These are phyloP conservation scores for Solanum bulbocastanum DNA, from an alignment of 257 asterid species.

Conservation along the genomic window DNA sequence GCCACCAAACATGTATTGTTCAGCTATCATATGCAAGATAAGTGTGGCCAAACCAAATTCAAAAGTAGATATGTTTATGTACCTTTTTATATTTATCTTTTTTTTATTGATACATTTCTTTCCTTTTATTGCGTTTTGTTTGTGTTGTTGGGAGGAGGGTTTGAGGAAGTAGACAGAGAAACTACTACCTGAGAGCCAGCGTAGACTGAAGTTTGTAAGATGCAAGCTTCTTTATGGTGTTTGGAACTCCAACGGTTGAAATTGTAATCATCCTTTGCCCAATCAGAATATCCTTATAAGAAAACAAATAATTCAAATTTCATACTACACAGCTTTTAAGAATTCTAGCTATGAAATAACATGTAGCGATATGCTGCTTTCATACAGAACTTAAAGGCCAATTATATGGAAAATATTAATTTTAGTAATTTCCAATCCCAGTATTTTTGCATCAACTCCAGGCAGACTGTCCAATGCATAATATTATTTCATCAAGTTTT, in stretches of 20 bases:
- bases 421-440: not conserved
- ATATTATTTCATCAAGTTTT: not conserved
- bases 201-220: constrained; percentile 93
- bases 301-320: constrained; percentile 2
- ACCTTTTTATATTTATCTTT: not conserved
- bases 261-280: constrained; percentile 99
- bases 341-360: not conserved
- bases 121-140: not conserved
- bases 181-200: constrained; percentile 70
- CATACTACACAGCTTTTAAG: not conserved
- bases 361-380: not conserved
- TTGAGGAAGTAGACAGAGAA: not conserved
- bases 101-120: not conserved
- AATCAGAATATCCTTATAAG: constrained; percentile 65
- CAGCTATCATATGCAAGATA: not conserved
- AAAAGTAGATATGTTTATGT: not conserved
- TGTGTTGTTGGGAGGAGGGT: not conserved
- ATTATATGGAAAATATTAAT: not conserved
- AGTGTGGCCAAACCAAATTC: not conserved
- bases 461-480: not conserved
- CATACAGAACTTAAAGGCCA: not conserved
- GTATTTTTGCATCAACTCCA: not conserved
- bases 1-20: not conserved
- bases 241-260: constrained; percentile 95
- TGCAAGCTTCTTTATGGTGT: constrained; percentile 78